Evolutionary conservation across 495 filamentous ascomycete species (phyloP), one percentile per base, ranked within the genome.

Genomic region (Xylaria cubensis): DNA sequence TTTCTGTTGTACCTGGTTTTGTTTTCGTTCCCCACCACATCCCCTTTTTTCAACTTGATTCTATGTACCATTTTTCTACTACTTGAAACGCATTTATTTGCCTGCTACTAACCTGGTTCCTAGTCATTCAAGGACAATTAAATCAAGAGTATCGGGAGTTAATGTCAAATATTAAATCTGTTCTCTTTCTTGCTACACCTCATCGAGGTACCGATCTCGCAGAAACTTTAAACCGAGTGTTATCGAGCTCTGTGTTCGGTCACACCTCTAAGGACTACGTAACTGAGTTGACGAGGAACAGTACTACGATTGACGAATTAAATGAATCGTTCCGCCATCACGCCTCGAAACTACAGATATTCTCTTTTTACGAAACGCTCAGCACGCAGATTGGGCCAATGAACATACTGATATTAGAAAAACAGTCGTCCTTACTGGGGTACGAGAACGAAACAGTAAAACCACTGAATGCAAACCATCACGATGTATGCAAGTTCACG

Each of bases 401-500:
- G 21, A 59, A 56, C 2, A 17, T 67, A 24, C 48, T 82, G 42
- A 74, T 86, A 44, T 77, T 86, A 7, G 78, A 83, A 12, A 82
- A 78, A 53, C 74, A 80, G 10, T 83, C 83, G 1, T 80, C 85
- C 1, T 74, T 79, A 2, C 73, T 86, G 21, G 84, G 83, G 24
- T 86, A 84, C 44, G 65, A 74, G 0, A 71, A 77, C 7, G 85
- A 86, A 62, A 74, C 74, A 1, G 72, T 68, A 26, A 74, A 70
- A 24, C 74, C 79, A 15, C 69, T 87, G 0, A 70, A 79, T 62
- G 85, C 85, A 5, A 78, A 86, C 56, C 85, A 87, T 48, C 83
- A 83, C 55, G 71, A 75, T 19, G 77, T 87, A 39, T 87, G 85
- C 77, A 86, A 86, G 66, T 87, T 81, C 67, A 67, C 72, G 0